Evolutionary conservation across 2,329 filamentous ascomycete species (phyloP).

Genomic region (Simplicillium aogashimaense): DNA sequence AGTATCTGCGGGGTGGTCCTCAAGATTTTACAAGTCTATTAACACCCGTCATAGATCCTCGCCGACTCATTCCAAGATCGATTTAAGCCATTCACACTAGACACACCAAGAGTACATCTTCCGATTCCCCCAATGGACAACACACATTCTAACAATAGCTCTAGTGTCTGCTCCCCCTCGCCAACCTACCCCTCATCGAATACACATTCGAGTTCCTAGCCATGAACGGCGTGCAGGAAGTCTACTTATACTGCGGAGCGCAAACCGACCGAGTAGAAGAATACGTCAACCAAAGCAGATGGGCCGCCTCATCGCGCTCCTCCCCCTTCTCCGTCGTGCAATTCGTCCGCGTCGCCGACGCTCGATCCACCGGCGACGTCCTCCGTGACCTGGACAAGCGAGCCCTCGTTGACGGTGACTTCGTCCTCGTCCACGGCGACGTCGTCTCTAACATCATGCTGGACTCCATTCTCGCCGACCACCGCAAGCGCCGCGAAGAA

Average conservation of each 20-base stretch:
- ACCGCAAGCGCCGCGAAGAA: conserved; percentile 68
- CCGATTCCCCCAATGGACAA: background rate
- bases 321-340: conserved; percentile 69
- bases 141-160: conserved; percentile 10
- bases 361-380: conserved; percentile 82
- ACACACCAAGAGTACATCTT: conserved; percentile 70
- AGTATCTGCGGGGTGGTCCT: conserved; percentile 18
- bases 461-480: conserved; percentile 66
- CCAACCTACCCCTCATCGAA: conserved; percentile 90
- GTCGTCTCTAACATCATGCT: conserved; percentile 82
- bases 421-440: conserved; percentile 86
- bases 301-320: conserved; percentile 47
- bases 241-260: conserved; percentile 84
- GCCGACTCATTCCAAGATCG: conserved; percentile 91
- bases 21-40: conserved; percentile 4
- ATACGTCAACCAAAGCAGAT: conserved; percentile 71
- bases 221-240: conserved; percentile 88
- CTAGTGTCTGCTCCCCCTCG: conserved; percentile 84
- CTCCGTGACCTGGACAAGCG: conserved; percentile 88
- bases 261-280: conserved; percentile 80
- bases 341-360: conserved; percentile 75
- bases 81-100: conserved; percentile 81
- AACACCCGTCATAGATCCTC: conserved; percentile 50
- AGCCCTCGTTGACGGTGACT: conserved; percentile 78
- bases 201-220: conserved; percentile 96